A percentile compares a stretch with the other conserved stretches of the same genome.
phyloP scores from a whole-genome alignment of 495 filamentous ascomycete species.

The Mytilinidion resinicola region DNA sequence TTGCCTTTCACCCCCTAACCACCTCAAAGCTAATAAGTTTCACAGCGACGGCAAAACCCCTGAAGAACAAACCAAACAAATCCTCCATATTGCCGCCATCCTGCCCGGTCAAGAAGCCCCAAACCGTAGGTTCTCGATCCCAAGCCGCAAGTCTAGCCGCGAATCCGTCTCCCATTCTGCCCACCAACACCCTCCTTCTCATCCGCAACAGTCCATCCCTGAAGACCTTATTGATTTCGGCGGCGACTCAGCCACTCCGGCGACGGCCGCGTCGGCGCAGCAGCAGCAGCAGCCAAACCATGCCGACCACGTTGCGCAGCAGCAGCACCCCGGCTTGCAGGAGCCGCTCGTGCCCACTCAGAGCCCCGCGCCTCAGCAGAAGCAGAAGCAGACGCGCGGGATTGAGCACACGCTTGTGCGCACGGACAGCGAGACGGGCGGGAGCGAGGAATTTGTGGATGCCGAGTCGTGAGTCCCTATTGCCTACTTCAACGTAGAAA shows the following conservation, averaged over 20 bases:
- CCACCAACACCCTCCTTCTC: slow-evolving; percentile 40
- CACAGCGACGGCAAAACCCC: slow-evolving; percentile 61
- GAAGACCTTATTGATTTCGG: slow-evolving; percentile 41
- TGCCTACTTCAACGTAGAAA: too few relatives aligned
- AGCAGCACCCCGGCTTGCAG: slow-evolving; percentile 9
- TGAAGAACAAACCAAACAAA: slow-evolving; percentile 72
- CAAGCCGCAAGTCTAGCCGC: slow-evolving; percentile 34
- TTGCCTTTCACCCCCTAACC: background rate
- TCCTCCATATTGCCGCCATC: slow-evolving; percentile 80
- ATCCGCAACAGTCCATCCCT: slow-evolving; percentile 7
- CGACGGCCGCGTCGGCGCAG: background rate
- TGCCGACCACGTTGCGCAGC: background rate
- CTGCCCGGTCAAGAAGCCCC: slow-evolving; percentile 58
- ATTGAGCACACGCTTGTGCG: slow-evolving; percentile 35
- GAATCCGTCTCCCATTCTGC: slow-evolving; percentile 8
- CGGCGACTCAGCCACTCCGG: slow-evolving; percentile 12
- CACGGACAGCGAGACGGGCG: slow-evolving; percentile 44
- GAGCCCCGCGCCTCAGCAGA: slow-evolving; percentile 8
- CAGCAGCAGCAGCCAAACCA: slow-evolving; percentile 8
- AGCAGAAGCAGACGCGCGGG: slow-evolving; percentile 28
- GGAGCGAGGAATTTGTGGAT: slow-evolving; percentile 55
- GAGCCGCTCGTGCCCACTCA: background rate
- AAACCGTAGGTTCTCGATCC: slow-evolving; percentile 40
- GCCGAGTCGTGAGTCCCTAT: slow-evolving; percentile 37
- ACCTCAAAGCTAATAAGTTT: background rate